These are phyloP conservation scores for Aspergillus kassunensis DNA, from an alignment of 495 filamentous ascomycete genomes.

Conservation along the genomic window DNA sequence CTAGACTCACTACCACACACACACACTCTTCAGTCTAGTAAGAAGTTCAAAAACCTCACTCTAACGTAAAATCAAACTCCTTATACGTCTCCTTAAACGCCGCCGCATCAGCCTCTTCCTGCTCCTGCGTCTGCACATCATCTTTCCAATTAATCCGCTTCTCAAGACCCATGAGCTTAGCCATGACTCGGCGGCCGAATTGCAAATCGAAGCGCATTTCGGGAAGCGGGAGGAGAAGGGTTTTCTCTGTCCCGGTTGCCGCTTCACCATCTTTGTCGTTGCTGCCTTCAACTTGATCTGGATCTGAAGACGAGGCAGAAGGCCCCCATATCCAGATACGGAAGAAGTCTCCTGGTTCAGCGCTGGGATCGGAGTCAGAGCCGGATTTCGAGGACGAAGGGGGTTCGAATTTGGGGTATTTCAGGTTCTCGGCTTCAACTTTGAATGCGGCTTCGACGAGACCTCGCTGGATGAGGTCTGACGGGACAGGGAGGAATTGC, in stretches of 20 bases:
- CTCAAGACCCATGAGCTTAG: constrained; percentile 77
- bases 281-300: not conserved
- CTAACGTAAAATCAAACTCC: constrained; percentile 72
- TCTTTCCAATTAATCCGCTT: constrained; percentile 73
- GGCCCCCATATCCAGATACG: constrained; percentile 73
- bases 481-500: constrained; percentile 84
- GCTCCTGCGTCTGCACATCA: constrained; percentile 67
- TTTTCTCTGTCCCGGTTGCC: constrained; percentile 19
- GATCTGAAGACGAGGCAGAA: not conserved
- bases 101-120: constrained; percentile 76
- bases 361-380: constrained; percentile 29
- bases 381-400: constrained; percentile 23
- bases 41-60: constrained; percentile 1
- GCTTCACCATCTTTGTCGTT: not conserved
- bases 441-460: constrained; percentile 81
- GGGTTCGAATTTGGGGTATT: constrained; percentile 53
- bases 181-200: constrained; percentile 75
- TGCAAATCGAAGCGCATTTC: constrained; percentile 59
- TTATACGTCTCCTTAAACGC: constrained; percentile 83
- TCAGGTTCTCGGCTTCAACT: constrained; percentile 73
- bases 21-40: not conserved
- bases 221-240: constrained; percentile 49
- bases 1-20: no score
- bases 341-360: constrained; percentile 70
- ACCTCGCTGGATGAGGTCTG: constrained; percentile 57